Evolutionary conservation across 768 basidiomycete species (phyloP).

Genomic region (Flagelloscypha sp.): DNA sequence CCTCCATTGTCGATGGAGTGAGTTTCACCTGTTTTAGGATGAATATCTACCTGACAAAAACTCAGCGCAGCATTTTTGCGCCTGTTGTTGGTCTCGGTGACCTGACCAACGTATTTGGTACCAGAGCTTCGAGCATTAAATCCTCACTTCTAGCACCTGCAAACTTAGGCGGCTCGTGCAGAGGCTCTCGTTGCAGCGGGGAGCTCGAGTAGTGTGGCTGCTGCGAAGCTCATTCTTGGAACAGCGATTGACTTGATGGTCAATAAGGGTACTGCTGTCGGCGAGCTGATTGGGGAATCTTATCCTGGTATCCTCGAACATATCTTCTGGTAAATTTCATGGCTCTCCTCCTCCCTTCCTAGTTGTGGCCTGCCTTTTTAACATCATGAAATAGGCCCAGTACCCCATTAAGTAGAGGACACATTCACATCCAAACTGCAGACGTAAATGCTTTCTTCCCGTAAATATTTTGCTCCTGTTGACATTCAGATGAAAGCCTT

Average conservation of each 20-base stretch:
- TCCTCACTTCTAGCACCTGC: conserved; percentile 1
- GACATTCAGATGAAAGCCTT: conserved; percentile 2
- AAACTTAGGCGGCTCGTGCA: conserved; percentile 2
- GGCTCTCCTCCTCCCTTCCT: neutral
- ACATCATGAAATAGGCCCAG: conserved; percentile 9
- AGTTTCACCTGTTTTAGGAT: no score
- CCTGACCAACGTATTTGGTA: no score
- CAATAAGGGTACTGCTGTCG: conserved; percentile 6
- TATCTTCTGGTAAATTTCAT: conserved; percentile 3
- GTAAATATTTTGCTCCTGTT: no score
- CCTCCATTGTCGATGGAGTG: conserved; percentile 7
- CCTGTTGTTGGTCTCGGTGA: no score
- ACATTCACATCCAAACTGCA: conserved; percentile 9
- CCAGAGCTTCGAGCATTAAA: no score
- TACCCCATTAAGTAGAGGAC: conserved; percentile 6
- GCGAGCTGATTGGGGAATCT: conserved; percentile 9
- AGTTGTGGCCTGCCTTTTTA: neutral
- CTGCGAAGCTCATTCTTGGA: conserved; percentile 4
- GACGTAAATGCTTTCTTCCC: conserved; percentile 2
- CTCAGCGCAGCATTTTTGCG: no score
- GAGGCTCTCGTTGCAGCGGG: conserved; percentile 7
- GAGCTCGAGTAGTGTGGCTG: conserved; percentile 2
- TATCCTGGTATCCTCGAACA: conserved; percentile 5
- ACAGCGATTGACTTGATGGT: conserved; percentile 8
- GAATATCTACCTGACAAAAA: no score